Base-by-base conservation (phyloP, 495 filamentous ascomycete species). In the Glarea lozoyensis region DNA sequence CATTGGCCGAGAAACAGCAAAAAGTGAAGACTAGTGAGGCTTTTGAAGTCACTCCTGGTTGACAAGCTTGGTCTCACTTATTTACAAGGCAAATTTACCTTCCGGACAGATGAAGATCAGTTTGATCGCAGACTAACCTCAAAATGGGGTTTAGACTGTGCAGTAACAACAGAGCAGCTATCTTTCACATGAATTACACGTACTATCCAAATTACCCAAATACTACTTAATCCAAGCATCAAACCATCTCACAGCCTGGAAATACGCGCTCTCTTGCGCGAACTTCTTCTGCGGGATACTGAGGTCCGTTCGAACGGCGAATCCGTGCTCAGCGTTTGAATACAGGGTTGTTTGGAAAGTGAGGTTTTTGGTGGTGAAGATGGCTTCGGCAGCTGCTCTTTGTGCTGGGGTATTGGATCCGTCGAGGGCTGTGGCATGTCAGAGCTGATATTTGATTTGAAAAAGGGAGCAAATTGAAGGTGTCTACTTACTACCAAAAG, bases 281-380 rank as follows among this genome's bases (percentile, higher is more conserved):
- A 45, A 45, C 21, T 25, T 38, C 34, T 45, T 24, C 18, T 18
- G 10, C 24, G 52, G 54, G 40, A 78, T 64, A 43, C 52, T 72
- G 49, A 73, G 48, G 46, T 83, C 73, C n/a, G 58, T 63, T n/a
- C 75, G 65, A 36, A 80, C 70, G 15, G 76, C 75, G 54, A 82
- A 84, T 18, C 80, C 80, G 49, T 83, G 80, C 27, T 56, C 49
- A 30, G 82, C 78, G 35, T 70, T 13, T 7, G 44, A 36, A 20
- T 46, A 46, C 12, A 46, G 18, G 6, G 25, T 15, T 3, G 44
- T 41, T 18, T 46, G 36, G 36, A 22, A 46, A 10, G 37, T 46
- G 10, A 22, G 20, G 23, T 46, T 46, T 10, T 40, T 23, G 5
- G 10, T n/a, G 9, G 20, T 11, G 22, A 46, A 40, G 18, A 46